Evolutionary conservation across 208 protist species (phyloP), one percentile per base, ranked within the genome.

Genomic region (Phytomonas sp.): DNA sequence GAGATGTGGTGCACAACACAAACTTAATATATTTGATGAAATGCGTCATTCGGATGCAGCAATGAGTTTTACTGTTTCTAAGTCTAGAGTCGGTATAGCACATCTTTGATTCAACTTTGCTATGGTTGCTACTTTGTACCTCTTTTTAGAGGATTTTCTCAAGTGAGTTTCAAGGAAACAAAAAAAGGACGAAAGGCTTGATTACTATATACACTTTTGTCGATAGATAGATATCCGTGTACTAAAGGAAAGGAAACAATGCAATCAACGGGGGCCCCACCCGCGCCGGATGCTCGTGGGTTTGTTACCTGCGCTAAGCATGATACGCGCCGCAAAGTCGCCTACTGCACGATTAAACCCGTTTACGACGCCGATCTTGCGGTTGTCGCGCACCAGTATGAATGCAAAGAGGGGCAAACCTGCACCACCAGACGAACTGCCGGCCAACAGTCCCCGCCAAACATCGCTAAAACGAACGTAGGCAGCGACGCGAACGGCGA

Each of bases 331-430:
- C 84, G 88, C 46, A 76, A 81, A 30, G 78, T 75, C 0, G 80
- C 75, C 20, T 91, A 77, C 62, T 93, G 88, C 67, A 66, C 73
- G 43, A 60, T 71, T 62, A 75, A 53, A 63, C 78, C 84, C 20
- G 71, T 93, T 9, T 75, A 81, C 69, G 82, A 93, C 65, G 88
- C 88, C 2, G 88, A 93, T 56, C 84, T 81, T 67, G 75, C 85
- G 31, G 71, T 91, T 28, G 67, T 91, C 32, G 79, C 72, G 31
- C 84, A 86, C 53, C 74, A 77, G 33, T 93, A 84, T 60, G 68
- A 81, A 1, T 93, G 88, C 74, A 81, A 67, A 65, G 74, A 77
- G 0, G 76, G 53, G 4, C 66, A 68, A 51, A 46, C 63, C 8
- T 93, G 87, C 70, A 77, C 70, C 37, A 62, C 72, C 40, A 6